phyloP scores from a whole-genome alignment of 257 asterid genomes.

The Rauvolfia tetraphylla region DNA sequence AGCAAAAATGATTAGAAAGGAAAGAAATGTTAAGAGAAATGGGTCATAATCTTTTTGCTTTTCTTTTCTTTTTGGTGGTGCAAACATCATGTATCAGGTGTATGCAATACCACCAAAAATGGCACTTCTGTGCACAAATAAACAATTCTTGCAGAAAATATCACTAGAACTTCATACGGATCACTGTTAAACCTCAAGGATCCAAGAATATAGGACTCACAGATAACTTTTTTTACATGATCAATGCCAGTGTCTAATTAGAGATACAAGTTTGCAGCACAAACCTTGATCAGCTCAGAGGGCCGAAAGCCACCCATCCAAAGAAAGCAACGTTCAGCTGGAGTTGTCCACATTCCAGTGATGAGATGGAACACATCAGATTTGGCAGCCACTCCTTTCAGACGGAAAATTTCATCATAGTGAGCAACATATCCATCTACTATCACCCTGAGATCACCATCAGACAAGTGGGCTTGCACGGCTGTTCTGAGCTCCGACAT shows the following conservation, averaged over 20 bases:
- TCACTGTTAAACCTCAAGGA: neutral
- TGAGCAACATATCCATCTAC: slow-evolving; percentile 73
- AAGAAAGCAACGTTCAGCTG: slow-evolving; percentile 84
- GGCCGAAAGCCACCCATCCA: slow-evolving; percentile 98
- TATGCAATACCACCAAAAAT: neutral
- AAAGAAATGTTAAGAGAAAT: neutral
- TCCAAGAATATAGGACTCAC: neutral
- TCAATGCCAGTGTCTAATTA: neutral
- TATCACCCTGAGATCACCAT: slow-evolving; percentile 61
- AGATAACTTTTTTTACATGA: neutral
- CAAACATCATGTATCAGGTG: too few species aligned
- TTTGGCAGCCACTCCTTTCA: slow-evolving; percentile 76
- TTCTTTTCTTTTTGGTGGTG: too few species aligned
- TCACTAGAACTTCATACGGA: neutral
- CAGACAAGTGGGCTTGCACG: slow-evolving; percentile 69
- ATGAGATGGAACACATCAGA: slow-evolving; percentile 83
- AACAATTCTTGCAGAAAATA: too few species aligned
- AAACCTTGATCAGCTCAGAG: slow-evolving; percentile 83
- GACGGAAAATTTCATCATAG: slow-evolving; percentile 66
- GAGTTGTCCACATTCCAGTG: slow-evolving; percentile 87
- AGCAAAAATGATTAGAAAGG: neutral
- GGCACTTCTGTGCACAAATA: neutral
- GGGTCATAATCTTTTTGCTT: too few species aligned
- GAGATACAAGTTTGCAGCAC: neutral
- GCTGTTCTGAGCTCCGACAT: slow-evolving; percentile 80